Base-by-base conservation (phyloP, 108 stramenopile species). In the Nannochloropsis gaditana region DNA sequence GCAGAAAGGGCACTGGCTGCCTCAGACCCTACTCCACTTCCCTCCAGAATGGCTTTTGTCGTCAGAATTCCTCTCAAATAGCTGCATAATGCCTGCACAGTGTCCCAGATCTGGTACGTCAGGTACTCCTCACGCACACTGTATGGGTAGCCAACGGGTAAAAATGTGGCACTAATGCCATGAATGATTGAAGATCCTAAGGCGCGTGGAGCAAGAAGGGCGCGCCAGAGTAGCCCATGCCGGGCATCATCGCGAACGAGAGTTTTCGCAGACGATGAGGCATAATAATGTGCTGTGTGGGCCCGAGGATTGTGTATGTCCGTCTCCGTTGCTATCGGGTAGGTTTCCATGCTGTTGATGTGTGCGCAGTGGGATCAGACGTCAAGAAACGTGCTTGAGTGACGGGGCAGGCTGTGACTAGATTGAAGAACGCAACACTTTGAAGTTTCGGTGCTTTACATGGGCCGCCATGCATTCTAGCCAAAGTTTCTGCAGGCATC, bases 61-160 rank as follows among this genome's bases (percentile, higher is more conserved):
- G 92, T 91, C 43, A 98, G 92, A 9, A 97, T 93, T 17, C 95
- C 96, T 10, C 97, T 89, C 83, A 96, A 91, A 89, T 98, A 98
- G 59, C 93, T 93, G 82, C 95, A 97, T n/a, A 98, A 88, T 9
- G 95, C 97, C 89, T 98, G 97, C 3, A 96, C 79, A 1, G 93
- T 93, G 91, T 98, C 97, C 84, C 93, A 97, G 42, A 92, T 84
- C 90, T 98, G 97, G 86, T 96, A 98, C 43, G 90, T 89, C 41
- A 95, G 85, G 85, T 98, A 98, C 45, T 88, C 90, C 43, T 85
- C 45, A 17, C 83, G 80, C 42, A 91, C 90, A 10, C 83, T 85
- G 21, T 79, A 43, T 17, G 91, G 91, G 45, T 90, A 91, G 19
- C 89, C 91, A 17, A 44, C 87, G 8, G 91, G 91, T 42, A 91